Evolutionary conservation across 2,329 filamentous ascomycete species (phyloP), one percentile per base, ranked within the genome.

Genomic region (Claviceps africana): DNA sequence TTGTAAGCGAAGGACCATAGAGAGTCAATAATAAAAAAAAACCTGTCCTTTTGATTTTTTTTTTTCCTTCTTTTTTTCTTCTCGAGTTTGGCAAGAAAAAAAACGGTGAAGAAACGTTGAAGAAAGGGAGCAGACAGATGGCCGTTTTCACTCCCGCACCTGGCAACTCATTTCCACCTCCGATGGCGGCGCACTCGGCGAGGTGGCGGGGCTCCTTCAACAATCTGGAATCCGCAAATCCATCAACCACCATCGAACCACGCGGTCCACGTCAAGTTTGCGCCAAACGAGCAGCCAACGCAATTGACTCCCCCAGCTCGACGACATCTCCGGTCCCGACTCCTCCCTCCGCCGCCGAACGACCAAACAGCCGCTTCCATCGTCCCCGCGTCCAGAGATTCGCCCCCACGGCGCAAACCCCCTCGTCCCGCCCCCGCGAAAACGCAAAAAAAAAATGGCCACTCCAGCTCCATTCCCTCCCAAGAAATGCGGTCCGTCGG

Each of bases 401-500:
- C 13, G 33, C 13, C 13, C 33, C 17, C 13, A 17, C 33, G 11
- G 33, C 33, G 33, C 33, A 37, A 37, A 15, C 33, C 13, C 13
- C 10, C 31, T 33, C 31, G 13, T 4, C 31, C 1, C 3, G 31
- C 30, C 30, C 10, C 10, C 31, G 9, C 10, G 13, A 10, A 10
- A 35, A 13, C 10, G 1, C 4, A 13, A 35, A 10, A 21, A 13
- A 52, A 51, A 21, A 10, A 67, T 67, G 64, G 57, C 60, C n/a
- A 57, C 69, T 57, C 68, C 72, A 67, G 56, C 69, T 58, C 68
- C 72, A 67, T 76, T 77, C 56, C 74, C 76, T 47, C 68, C 70
- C 54, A 81, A 79, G 72, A 81, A 79, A 67, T 78, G 75, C 70
- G 76, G 76, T 78, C 71, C 54, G 74, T 65, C 48, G 2, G 6